Percentiles rank a stretch among this genome's conserved stretches.
Conservation (phyloP, 495 filamentous ascomycete genomes). For the Penicillium paradoxum region DNA sequence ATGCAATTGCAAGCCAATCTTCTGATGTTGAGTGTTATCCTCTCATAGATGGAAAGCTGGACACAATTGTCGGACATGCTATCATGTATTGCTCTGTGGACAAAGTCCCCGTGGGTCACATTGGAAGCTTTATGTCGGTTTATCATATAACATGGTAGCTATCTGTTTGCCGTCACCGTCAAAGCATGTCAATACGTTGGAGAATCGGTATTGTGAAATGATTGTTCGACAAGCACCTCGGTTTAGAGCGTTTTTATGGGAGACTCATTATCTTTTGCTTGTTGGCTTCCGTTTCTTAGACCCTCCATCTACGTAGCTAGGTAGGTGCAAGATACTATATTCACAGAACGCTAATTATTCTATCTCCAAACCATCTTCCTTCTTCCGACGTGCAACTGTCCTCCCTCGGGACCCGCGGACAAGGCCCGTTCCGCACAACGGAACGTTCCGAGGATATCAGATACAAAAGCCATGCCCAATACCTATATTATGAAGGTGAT, state of each 20-base stretch:
- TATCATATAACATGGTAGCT: not conserved
- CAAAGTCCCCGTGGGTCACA: not conserved
- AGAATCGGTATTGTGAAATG: no score
- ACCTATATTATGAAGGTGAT: not conserved
- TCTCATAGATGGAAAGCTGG: not conserved
- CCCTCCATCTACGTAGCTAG: no score
- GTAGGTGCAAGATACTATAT: no score
- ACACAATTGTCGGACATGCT: not conserved
- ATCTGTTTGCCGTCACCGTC: not conserved
- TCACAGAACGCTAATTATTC: no score
- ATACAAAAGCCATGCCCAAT: not conserved
- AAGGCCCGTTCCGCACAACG: not conserved
- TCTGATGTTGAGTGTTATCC: no score
- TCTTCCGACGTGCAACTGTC: no score
- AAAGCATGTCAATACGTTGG: no score
- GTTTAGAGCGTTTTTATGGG: no score
- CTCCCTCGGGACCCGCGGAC: not conserved
- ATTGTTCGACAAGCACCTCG: no score
- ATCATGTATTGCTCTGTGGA: not conserved
- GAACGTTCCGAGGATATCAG: conserved; percentile 1
- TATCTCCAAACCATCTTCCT: no score
- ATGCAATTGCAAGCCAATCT: not conserved
- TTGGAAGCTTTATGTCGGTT: not conserved
- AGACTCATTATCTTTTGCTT: no score
- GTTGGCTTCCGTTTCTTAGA: no score